These are phyloP conservation scores for Colletotrichum orchidophilum DNA, from an alignment of 2,329 filamentous ascomycete genomes.

Conservation along the genomic window DNA sequence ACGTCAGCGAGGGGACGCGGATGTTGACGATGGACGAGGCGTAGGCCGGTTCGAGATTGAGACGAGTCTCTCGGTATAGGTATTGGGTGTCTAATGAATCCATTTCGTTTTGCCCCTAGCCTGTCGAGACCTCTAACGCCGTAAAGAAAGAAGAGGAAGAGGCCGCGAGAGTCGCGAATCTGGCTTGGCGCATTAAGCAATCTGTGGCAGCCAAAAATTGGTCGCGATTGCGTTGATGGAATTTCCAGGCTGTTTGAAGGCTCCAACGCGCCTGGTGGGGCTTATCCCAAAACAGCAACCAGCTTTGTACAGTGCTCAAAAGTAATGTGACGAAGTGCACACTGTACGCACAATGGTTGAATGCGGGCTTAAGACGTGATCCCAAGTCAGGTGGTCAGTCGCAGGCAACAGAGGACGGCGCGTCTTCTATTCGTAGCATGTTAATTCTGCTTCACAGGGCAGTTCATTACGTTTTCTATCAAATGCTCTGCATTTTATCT, in stretches of 20 bases:
- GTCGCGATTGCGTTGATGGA: constrained; percentile 34
- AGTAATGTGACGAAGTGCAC: not conserved
- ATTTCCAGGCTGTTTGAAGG: constrained; percentile 31
- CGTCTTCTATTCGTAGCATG: not conserved
- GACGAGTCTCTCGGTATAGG: constrained; percentile 86
- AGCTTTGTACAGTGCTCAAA: constrained; percentile 40
- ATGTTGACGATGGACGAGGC: constrained; percentile 76
- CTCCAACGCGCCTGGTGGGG: constrained; percentile 28
- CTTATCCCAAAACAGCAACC: constrained; percentile 48
- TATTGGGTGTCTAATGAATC: constrained; percentile 68
- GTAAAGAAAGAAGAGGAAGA: constrained; percentile 7
- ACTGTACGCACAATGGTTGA: constrained; percentile 10
- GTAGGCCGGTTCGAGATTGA: constrained; percentile 81
- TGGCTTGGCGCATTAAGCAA: constrained; percentile 20
- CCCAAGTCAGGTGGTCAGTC: not conserved
- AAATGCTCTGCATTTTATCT: not conserved
- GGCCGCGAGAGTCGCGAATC: constrained; percentile 26
- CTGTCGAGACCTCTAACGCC: constrained; percentile 15
- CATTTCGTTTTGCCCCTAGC: constrained; percentile 65
- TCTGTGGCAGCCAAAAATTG: constrained; percentile 13
- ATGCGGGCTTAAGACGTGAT: too few species aligned
- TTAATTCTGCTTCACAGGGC: constrained; percentile 21
- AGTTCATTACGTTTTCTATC: not conserved
- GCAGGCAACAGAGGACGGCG: not conserved
- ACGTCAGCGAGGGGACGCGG: constrained; percentile 67